Evolutionary conservation across 306 rosid genomes (phyloP).

Genomic region (Malus orientalis): DNA sequence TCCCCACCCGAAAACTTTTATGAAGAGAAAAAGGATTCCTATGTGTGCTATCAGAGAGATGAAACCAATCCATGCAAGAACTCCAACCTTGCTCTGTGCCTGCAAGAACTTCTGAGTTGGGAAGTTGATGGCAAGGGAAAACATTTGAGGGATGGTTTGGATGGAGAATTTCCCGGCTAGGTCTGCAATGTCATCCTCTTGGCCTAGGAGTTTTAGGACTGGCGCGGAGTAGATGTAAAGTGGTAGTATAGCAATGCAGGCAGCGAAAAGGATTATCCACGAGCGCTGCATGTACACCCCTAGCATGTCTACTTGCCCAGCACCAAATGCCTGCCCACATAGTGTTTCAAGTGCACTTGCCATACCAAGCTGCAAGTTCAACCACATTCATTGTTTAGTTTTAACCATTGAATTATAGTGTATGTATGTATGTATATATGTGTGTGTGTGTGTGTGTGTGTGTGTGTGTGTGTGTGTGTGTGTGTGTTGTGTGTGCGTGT

Average conservation of each 20-base stretch:
- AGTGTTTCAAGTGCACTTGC: slow-evolving; percentile 94
- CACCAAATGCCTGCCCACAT: slow-evolving; percentile 97
- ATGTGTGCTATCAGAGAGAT: slow-evolving; percentile 34
- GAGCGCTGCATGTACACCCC: slow-evolving; percentile 92
- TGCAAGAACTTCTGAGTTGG: slow-evolving; percentile 90
- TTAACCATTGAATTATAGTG: neutral
- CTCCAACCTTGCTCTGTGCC: slow-evolving; percentile 68
- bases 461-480: too few species aligned
- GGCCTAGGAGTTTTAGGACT: slow-evolving; percentile 73
- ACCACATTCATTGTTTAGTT: neutral
- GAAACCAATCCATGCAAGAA: slow-evolving; percentile 85
- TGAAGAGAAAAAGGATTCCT: slow-evolving; percentile 37
- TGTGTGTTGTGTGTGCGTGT: too few species aligned
- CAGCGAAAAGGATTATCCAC: slow-evolving; percentile 50
- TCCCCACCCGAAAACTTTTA: slow-evolving; percentile 60
- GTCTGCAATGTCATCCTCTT: slow-evolving; percentile 51
- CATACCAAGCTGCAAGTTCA: slow-evolving; percentile 77
- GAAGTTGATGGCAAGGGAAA: slow-evolving; percentile 74
- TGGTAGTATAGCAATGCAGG: slow-evolving; percentile 60
- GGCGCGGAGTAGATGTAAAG: slow-evolving; percentile 58
- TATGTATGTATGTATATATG: too few species aligned
- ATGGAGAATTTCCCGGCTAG: slow-evolving; percentile 73
- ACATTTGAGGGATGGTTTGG: slow-evolving; percentile 87
- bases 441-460: too few species aligned
- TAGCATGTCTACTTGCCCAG: slow-evolving; percentile 89